Conservation (phyloP, 192 early-diverging fungal genomes). For the Podila clonocystis region DNA sequence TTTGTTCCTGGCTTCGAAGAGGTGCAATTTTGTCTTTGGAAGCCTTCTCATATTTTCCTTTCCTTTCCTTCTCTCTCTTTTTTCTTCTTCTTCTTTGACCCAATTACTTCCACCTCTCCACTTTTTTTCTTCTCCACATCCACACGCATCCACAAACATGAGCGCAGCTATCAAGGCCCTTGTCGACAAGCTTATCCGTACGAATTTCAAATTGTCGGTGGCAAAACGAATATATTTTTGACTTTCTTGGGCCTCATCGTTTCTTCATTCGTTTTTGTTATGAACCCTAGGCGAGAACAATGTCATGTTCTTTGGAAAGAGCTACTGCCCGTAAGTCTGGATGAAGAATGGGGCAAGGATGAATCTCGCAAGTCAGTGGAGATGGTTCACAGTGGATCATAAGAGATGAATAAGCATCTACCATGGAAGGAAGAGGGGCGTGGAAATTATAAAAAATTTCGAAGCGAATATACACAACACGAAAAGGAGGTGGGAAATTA, state of each 20-base stretch:
- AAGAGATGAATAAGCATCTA: background rate
- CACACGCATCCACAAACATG: constrained; percentile 11
- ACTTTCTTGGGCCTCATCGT: background rate
- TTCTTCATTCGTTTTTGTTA: background rate
- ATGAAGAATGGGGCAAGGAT: background rate
- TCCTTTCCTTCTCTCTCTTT: background rate
- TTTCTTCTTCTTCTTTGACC: background rate
- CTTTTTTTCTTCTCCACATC: background rate
- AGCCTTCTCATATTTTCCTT: background rate
- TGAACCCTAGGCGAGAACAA: constrained; percentile 39
- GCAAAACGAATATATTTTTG: background rate
- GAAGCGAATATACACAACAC: background rate
- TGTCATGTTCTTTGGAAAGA: constrained; percentile 53
- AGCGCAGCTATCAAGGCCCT: constrained; percentile 22
- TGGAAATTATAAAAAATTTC: background rate
- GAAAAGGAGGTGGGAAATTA: constrained; percentile 1
- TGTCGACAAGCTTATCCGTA: constrained; percentile 46
- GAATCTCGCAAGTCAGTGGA: background rate
- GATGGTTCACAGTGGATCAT: background rate
- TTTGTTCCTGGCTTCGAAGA: background rate
- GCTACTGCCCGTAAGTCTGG: constrained; percentile 46
- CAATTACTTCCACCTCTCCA: background rate
- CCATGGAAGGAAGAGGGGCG: background rate
- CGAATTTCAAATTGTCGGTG: no score
- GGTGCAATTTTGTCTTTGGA: background rate